phyloP scores from a whole-genome alignment of 2,329 filamentous ascomycete species.

The Verticillium zaregamsianum region DNA sequence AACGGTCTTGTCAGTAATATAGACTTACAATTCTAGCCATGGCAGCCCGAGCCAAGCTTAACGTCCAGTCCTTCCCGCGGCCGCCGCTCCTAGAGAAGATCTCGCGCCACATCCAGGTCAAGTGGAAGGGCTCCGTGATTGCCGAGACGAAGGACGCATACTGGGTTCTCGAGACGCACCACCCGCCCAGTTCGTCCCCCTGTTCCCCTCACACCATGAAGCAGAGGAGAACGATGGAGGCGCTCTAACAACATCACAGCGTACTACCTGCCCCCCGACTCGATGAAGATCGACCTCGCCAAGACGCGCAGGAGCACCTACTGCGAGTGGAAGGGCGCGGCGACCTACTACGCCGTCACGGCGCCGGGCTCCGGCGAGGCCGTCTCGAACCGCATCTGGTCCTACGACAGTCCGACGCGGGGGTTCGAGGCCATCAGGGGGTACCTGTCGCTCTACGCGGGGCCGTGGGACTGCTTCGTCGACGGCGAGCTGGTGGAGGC shows the following conservation, averaged over 20 bases:
- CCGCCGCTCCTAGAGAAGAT: constrained; percentile 53
- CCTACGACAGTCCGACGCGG: constrained; percentile 49
- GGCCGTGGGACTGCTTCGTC: constrained; percentile 59
- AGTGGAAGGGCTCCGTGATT: constrained; percentile 49
- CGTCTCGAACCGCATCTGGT: constrained; percentile 53
- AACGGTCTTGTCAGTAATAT: no score
- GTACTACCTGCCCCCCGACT: constrained; percentile 54
- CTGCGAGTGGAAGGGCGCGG: constrained; percentile 59
- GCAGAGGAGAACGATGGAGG: not conserved
- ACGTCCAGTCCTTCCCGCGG: constrained; percentile 54
- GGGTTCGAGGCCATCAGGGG: constrained; percentile 49
- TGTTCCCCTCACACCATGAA: not conserved
- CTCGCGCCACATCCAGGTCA: constrained; percentile 49
- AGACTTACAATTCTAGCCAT: not conserved
- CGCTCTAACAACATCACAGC: constrained; percentile 26
- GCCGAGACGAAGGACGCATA: constrained; percentile 55
- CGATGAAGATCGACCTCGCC: constrained; percentile 41
- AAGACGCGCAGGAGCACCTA: constrained; percentile 40
- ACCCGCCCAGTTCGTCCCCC: constrained; percentile 49
- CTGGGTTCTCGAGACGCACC: constrained; percentile 60
- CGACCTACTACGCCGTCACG: constrained; percentile 52
- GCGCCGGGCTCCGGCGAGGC: constrained; percentile 26
- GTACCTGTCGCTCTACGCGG: constrained; percentile 56
- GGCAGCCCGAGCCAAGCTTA: constrained; percentile 31
- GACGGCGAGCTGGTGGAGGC: constrained; percentile 56